These are phyloP conservation scores for Trichoderma guizhouense DNA, from an alignment of 2,329 filamentous ascomycete species.

Conservation along the genomic window DNA sequence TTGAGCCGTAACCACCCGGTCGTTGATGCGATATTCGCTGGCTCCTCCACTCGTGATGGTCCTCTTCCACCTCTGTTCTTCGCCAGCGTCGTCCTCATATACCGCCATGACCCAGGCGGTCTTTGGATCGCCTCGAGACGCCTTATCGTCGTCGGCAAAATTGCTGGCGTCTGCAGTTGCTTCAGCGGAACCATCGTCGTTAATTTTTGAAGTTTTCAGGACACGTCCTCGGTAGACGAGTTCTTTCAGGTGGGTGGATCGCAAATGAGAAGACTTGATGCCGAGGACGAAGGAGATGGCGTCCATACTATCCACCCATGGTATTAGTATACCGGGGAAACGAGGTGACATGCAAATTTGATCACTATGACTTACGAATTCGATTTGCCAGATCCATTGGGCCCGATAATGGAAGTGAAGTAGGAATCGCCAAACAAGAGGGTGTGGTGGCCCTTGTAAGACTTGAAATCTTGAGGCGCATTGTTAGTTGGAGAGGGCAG, in stretches of 20 bases:
- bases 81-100: constrained; percentile 93
- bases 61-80: constrained; percentile 94
- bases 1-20: constrained; percentile 79
- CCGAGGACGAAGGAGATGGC: constrained; percentile 98
- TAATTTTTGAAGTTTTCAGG: constrained; percentile 86
- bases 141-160: constrained; percentile 58
- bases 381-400: constrained; percentile 98
- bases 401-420: constrained; percentile 98
- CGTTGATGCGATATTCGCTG: constrained; percentile 97
- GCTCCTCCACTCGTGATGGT: constrained; percentile 83
- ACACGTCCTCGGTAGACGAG: constrained; percentile 95
- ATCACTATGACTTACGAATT: constrained; percentile 68
- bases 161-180: constrained; percentile 62
- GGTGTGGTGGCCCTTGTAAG: constrained; percentile 94
- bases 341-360: too few relatives aligned
- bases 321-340: not conserved
- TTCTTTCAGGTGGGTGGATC: constrained; percentile 89
- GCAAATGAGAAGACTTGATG: constrained; percentile 97
- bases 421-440: constrained; percentile 96
- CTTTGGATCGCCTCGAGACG: constrained; percentile 78
- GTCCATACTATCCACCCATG: constrained; percentile 69
- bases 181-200: constrained; percentile 77
- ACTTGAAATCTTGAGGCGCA: constrained; percentile 79
- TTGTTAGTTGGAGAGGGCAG: not conserved
- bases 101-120: constrained; percentile 99